phyloP scores from a whole-genome alignment of 257 asterid genomes.

The Rehmannia glutinosa region DNA sequence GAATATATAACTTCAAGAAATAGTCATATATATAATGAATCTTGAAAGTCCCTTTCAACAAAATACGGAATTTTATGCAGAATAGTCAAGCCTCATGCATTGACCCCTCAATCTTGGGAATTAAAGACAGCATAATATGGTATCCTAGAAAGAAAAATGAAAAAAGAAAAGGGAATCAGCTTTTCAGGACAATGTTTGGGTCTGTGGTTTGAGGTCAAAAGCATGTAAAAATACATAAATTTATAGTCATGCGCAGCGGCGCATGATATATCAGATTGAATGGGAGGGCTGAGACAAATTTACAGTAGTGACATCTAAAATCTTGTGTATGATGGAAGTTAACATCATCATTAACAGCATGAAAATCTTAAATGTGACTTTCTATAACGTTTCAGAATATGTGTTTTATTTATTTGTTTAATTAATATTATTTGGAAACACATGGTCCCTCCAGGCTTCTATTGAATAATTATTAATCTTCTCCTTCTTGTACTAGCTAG shows the following conservation, averaged over 20 bases:
- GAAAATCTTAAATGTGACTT: slow-evolving; percentile 28
- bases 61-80: background rate
- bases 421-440: background rate
- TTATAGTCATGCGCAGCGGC: slow-evolving; percentile 5
- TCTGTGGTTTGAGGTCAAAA: background rate
- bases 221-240: background rate
- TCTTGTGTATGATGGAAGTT: slow-evolving; percentile 35
- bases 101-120: slow-evolving; percentile 17
- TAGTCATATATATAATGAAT: background rate
- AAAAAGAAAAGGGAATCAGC: background rate
- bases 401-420: too few relatives aligned
- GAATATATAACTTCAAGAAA: too few relatives aligned
- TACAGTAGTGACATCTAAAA: slow-evolving; percentile 14
- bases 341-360: slow-evolving; percentile 40
- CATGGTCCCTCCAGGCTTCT: background rate
- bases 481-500: background rate
- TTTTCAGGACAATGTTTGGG: slow-evolving; percentile 13
- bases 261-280: too few relatives aligned
- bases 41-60: background rate
- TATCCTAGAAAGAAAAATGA: slow-evolving; percentile 7
- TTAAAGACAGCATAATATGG: background rate
- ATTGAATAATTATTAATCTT: background rate
- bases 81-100: background rate
- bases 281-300: background rate
- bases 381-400: too few relatives aligned